Evolutionary conservation across 768 basidiomycete genomes (phyloP), one percentile per base, ranked within the genome.

Genomic region (Cystobasidium tubakii): DNA sequence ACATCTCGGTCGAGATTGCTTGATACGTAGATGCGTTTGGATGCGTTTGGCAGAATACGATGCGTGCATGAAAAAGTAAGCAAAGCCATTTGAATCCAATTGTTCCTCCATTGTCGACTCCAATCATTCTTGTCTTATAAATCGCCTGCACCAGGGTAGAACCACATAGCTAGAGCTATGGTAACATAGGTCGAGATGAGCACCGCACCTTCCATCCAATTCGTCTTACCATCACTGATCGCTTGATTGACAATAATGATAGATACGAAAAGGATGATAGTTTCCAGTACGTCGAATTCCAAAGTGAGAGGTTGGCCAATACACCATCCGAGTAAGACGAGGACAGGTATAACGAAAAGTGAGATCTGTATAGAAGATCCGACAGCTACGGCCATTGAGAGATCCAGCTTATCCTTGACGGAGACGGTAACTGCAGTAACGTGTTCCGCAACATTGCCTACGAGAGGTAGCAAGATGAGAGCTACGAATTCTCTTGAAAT

Each of bases 341-440:
- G 75, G 15, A 79, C 25, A 15, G 77, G 78, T 81, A 95, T 87
- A 80, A 96, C 87, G 79, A 93, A 86, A 76, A 94, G 85, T 0
- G 90, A 87, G 74, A 89, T 89, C 88, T 91, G 90, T 88, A 91
- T 74, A 9, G 55, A 73, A 74, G 9, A 75, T 4, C 76, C 75
- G 19, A 69, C 57, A 17, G 72, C 74, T 21, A 76, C 54, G 19
- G 62, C 62, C 70, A 96, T 83, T 78, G 90, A 90, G 6, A 96
- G 85, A 55, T 90, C 90, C 25, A 96, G 83, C 80, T 94, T 92
- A 81, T 83, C 82, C 81, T 94, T 94, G 73, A 91, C 89, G 0
- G 92, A 90, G 7, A 93, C 92, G 0, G 89, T 89, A 31, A 96
- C 91, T 17, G 93, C 92, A 1, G 92, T 96, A 44, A 88, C 88